These are phyloP conservation scores for Chalaropsis thielavioides DNA, from an alignment of 2,329 filamentous ascomycete species.

Conservation along the genomic window DNA sequence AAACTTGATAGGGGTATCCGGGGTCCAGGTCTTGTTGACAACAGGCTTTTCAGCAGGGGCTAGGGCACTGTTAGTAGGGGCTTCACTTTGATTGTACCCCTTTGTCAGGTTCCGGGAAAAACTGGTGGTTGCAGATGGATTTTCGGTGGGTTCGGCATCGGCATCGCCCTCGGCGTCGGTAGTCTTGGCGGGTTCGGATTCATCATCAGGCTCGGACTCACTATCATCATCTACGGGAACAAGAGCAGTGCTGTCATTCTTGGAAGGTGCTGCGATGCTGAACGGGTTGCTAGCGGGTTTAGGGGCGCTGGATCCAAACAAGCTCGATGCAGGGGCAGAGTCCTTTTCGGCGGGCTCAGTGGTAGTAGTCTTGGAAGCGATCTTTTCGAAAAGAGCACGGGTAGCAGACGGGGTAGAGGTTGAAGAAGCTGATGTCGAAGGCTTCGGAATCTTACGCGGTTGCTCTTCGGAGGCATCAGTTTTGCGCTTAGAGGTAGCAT, in stretches of 20 bases:
- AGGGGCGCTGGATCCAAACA: conserved; percentile 24
- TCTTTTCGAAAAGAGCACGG: conserved; percentile 42
- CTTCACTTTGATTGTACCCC: conserved; percentile 35
- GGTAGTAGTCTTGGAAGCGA: conserved; percentile 25
- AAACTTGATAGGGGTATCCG: conserved; percentile 41
- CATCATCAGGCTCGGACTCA: conserved; percentile 33
- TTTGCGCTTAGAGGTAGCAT: conserved; percentile 22
- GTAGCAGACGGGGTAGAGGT: conserved; percentile 35
- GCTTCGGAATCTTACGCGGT: conserved; percentile 37
- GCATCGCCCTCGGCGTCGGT: too few species aligned
- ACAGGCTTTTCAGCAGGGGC: conserved; percentile 25
- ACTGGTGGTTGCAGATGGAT: conserved; percentile 23
- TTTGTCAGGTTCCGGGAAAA: conserved; percentile 42
- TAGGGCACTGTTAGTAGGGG: conserved; percentile 23
- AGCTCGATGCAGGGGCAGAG: conserved; percentile 23
- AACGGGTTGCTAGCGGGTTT: conserved; percentile 40
- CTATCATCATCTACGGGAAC: conserved; percentile 19
- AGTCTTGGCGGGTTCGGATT: conserved; percentile 22
- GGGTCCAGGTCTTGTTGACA: conserved; percentile 35
- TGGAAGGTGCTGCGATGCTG: conserved; percentile 41
- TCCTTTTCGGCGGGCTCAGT: conserved; percentile 14
- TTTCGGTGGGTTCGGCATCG: conserved; percentile 25
- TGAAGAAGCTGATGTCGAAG: conserved; percentile 36
- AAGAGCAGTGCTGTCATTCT: conserved; percentile 24
- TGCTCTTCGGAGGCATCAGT: conserved; percentile 34